Base-by-base conservation (phyloP, 1,284 basidiomycete genomes). In the Ustilago cynodontis region DNA sequence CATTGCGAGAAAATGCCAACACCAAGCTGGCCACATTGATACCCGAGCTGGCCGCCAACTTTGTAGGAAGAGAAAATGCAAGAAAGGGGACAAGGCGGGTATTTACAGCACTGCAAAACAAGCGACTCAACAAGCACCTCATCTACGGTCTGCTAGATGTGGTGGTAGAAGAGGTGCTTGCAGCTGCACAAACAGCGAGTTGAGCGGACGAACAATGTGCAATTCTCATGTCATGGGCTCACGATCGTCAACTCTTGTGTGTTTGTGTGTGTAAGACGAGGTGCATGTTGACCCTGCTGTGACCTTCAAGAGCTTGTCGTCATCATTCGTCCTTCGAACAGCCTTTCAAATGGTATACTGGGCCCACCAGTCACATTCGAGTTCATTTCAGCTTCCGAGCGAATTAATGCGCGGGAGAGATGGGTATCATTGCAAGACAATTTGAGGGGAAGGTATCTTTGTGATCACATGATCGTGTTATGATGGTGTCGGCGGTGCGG, bases 11-110 rank as follows among this genome's bases (percentile, higher is more conserved):
- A 68, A 92, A 94, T 58, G 95, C 95, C 0, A 93, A 94, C 78
- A 89, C 92, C 73, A 95, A 96, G 82, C 88, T 98, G 10, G 93
- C 93, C 3, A 91, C 93, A 24, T 88, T 98, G 47, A 92, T 99
- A 72, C 95, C 96, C 94, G 96, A 98, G 81, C 87, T 98, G 52
- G 94, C 93, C 31, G 94, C 95, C 7, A 98, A 96, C 82, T 94
- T 98, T 91, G 96, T 98, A 73, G 96, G 96, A 10, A 89, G 94
- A 26, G 92, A 93, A 2, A 98, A 98, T 85, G 94, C 95, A 11
- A 90, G 94, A 8, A 90, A 94, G 50, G 96, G 95, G 7, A 94
- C 95, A 3, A 89, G 94, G 54, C 89, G 94, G 56, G 92, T 96
- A 69, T 98, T 98, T 84, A 92, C 94, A 2, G 93, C 95, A 0